A percentile compares a stretch with the other conserved stretches of the same genome.
Conservation (phyloP, 352 stramenopile species). For the Globisporangium echinulatum region DNA sequence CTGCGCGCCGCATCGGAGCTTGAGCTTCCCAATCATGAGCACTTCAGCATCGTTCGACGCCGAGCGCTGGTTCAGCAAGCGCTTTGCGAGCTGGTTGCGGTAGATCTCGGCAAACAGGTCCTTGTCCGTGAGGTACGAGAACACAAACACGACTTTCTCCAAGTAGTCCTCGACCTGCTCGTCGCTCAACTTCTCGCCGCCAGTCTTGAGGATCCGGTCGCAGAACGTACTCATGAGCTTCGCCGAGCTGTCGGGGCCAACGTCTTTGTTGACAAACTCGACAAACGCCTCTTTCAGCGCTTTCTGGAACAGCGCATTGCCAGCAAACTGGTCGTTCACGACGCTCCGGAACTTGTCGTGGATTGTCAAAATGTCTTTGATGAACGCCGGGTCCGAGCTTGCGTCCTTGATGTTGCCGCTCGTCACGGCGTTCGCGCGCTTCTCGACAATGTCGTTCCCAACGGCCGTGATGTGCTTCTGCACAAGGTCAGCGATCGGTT, state of each 20-base stretch:
- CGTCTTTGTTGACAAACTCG: slow-evolving; percentile 98
- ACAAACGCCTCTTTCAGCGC: slow-evolving; percentile 99
- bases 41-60: slow-evolving; percentile 97
- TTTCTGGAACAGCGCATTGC: slow-evolving; percentile 98
- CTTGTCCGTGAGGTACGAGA: slow-evolving; percentile 99
- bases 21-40: slow-evolving; percentile 99
- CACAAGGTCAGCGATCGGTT: slow-evolving; percentile 95
- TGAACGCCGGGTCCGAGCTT: slow-evolving; percentile 92
- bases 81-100: slow-evolving; percentile 98
- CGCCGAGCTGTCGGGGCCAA: slow-evolving; percentile 95
- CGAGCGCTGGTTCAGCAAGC: slow-evolving; percentile 97
- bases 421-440: slow-evolving; percentile 71
- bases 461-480: slow-evolving; percentile 93
- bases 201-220: slow-evolving; percentile 98
- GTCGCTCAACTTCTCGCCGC: slow-evolving; percentile 97
- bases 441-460: slow-evolving; percentile 85
- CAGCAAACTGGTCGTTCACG: slow-evolving; percentile 96
- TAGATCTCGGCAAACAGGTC: slow-evolving; percentile 99
- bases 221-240: slow-evolving; percentile 99
- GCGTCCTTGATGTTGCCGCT: slow-evolving; percentile 93
- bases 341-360: slow-evolving; percentile 98
- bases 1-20: slow-evolving; percentile 97
- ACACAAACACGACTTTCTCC: slow-evolving; percentile 98
- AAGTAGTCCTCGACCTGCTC: slow-evolving; percentile 96
- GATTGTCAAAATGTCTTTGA: slow-evolving; percentile 96